Evolutionary conservation across 257 asterid genomes (phyloP), one percentile per base, ranked within the genome.

Genomic region (Nicotiana tabacum): DNA sequence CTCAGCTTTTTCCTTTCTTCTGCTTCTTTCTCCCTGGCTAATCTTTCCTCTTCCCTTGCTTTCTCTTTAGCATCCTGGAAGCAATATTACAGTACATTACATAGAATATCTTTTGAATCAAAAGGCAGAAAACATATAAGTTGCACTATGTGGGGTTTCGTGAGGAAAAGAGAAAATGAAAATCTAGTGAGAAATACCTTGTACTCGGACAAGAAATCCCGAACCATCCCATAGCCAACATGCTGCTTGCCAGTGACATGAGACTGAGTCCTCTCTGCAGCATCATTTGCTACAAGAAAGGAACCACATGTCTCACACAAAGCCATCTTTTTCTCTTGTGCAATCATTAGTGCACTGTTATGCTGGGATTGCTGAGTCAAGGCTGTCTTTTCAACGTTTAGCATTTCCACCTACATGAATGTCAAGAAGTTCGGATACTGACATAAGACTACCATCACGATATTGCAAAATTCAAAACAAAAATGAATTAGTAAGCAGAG

Each of bases 221-320:
- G 94, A 84, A 94, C 97, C 97, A 94, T 84, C 69, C 99, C 98
- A 82, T 93, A 94, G 64, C 98, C 98, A 81, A 96, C 85, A 77
- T 96, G 98, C 89, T 96, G 98, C 91, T 96, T 96, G 69, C 99
- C 98, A 78, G 98, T 91, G 87, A 96, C 95, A 82, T 96, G 99
- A 65, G 98, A 96, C 86, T 94, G 99, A 86, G 97, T 91, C 90
- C 99, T 93, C 92, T 96, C 99, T 8, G 91, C 94, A 80, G 97
- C 99, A 92, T 96, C 99, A 88, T 93, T 96, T 79, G 98, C 99
- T 32, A 94, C 96, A 65, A 96, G 91, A 89, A 96, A 96, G 33
- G 99, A 96, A 85, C 99, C 99, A 87, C 99, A 96, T 84, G 88
- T 92, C 86, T 96, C 99, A 88, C 99, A 96, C 29, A 96, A 86